Conservation (phyloP, 2,329 filamentous ascomycete genomes). For the Dryadomyces quercus-mongolicae region DNA sequence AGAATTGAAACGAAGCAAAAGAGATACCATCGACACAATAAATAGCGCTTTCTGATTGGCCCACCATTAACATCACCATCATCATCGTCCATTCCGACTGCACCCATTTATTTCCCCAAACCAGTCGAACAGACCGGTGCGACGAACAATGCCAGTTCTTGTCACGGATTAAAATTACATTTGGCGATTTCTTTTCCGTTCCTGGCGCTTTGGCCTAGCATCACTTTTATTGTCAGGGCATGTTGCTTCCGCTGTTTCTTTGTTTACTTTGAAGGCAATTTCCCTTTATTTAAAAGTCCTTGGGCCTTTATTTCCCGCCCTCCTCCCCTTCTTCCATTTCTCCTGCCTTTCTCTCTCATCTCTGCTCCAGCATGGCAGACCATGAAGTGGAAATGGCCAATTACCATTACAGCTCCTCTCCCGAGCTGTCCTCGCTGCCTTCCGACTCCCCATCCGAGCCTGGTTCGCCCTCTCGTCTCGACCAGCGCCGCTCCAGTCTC, state of each 20-base stretch:
- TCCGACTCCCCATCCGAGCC: constrained; percentile 37
- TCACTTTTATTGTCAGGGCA: not conserved
- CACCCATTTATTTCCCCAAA: not conserved
- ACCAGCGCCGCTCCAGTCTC: constrained; percentile 20
- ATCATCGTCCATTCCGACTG: not conserved
- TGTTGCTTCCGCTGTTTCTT: not conserved
- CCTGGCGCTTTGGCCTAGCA: not conserved
- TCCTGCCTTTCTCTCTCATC: not conserved
- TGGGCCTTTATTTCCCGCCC: not conserved
- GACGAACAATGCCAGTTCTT: not conserved
- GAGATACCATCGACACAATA: not conserved
- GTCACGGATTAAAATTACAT: not conserved
- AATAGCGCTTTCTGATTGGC: constrained; percentile 1
- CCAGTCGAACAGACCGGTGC: not conserved
- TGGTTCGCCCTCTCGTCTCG: constrained; percentile 29
- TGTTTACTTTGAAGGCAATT: not conserved
- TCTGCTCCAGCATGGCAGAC: constrained; percentile 6
- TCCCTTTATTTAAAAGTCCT: not conserved
- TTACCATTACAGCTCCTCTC: constrained; percentile 32
- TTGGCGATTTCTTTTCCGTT: not conserved
- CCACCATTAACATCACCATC: not conserved
- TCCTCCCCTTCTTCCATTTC: not conserved
- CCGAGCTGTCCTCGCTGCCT: constrained; percentile 39
- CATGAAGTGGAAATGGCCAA: constrained; percentile 20
- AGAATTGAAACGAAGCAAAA: constrained; percentile 1